Percentiles rank a stretch among this genome's conserved stretches.
phyloP scores from a whole-genome alignment of 2,329 filamentous ascomycete species.

The Hymenoscyphus infarciens region DNA sequence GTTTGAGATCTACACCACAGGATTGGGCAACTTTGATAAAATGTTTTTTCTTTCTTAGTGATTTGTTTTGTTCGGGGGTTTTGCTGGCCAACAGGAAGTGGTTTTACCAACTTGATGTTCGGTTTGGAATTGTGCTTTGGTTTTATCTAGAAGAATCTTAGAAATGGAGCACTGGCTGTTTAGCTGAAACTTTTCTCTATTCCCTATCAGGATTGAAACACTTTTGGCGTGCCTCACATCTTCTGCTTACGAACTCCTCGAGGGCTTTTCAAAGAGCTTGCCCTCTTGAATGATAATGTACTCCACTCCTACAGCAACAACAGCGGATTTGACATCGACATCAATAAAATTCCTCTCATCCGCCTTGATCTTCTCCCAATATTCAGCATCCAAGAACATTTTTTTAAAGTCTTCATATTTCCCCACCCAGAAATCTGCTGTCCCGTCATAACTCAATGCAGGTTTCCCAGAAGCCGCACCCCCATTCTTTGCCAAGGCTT shows the following conservation, averaged over 20 bases:
- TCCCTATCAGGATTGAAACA: too few species aligned
- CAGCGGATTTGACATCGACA: not conserved
- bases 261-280: not conserved
- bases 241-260: too few species aligned
- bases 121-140: not conserved
- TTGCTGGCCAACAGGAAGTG: not conserved
- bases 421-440: not conserved
- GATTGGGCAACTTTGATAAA: not conserved
- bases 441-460: not conserved
- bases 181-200: not conserved
- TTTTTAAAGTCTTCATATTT: constrained; percentile 3
- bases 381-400: not conserved
- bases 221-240: too few species aligned
- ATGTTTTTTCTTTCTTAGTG: not conserved
- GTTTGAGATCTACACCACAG: not conserved
- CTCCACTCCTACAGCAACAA: not conserved
- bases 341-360: constrained; percentile 4
- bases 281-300: constrained; percentile 1
- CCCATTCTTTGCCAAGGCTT: not conserved
- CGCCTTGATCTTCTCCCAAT: not conserved
- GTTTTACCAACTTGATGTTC: not conserved
- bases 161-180: not conserved
- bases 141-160: not conserved
- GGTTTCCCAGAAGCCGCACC: not conserved
- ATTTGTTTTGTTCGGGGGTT: not conserved